These are phyloP conservation scores for Vigna unguiculata DNA, from an alignment of 306 rosid species.

Conservation along the genomic window DNA sequence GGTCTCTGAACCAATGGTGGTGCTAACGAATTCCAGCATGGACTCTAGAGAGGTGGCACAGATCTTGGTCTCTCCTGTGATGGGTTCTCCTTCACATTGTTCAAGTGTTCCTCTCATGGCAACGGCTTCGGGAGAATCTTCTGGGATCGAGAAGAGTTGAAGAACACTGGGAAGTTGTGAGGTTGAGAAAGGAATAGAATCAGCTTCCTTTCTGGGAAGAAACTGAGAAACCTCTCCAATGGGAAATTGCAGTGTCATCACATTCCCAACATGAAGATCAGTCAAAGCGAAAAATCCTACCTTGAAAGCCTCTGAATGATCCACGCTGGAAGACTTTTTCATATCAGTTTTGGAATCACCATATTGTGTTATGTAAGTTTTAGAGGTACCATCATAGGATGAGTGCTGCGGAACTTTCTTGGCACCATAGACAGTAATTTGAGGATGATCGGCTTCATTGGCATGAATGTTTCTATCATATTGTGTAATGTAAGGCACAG, in stretches of 20 bases:
- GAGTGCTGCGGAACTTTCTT: too few relatives aligned
- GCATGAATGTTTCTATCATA: too few relatives aligned
- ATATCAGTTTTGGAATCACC: neutral
- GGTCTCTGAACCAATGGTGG: conserved; percentile 43
- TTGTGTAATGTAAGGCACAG: too few relatives aligned
- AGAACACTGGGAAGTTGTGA: conserved; percentile 59
- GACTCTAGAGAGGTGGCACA: conserved; percentile 72
- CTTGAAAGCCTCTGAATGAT: conserved; percentile 62
- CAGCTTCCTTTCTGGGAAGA: conserved; percentile 54
- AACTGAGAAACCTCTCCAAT: conserved; percentile 46
- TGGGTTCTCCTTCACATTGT: conserved; percentile 50
- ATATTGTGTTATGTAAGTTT: neutral
- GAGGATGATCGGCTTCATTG: neutral
- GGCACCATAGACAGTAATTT: neutral
- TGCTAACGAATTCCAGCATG: conserved; percentile 48
- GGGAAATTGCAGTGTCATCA: conserved; percentile 66
- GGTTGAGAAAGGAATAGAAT: conserved; percentile 64
- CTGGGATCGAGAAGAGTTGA: conserved; percentile 58
- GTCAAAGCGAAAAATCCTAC: conserved; percentile 55
- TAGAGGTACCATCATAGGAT: neutral
- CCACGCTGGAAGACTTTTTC: neutral
- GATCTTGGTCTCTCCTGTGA: conserved; percentile 58
- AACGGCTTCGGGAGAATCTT: conserved; percentile 51
- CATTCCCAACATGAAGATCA: conserved; percentile 56
- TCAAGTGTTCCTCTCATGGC: conserved; percentile 52